Evolutionary conservation across 2,329 filamentous ascomycete genomes (phyloP), one percentile per base, ranked within the genome.

Genomic region (Aspergillus tubingensis): DNA sequence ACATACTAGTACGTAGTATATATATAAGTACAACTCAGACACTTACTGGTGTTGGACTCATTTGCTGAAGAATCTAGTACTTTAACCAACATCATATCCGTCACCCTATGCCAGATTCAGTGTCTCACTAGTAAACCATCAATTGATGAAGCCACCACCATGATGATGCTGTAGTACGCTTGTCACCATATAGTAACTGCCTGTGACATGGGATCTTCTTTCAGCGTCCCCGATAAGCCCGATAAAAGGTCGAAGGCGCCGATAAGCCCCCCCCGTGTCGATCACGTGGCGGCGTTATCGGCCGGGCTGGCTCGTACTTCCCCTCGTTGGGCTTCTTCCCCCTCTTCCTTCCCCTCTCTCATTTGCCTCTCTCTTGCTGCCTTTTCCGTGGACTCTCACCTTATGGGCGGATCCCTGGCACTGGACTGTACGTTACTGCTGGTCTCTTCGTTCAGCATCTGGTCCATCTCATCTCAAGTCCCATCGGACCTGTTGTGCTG

Each of bases 241-340:
- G 36, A 36, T 36, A 36, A 36, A 11, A 36, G 32, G 2, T 11
- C 3, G 32, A 13, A 36, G 32, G 4, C 32, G 32, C 11, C 32
- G 51, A 54, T 54, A 54, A 54, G 32, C 15, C 32, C 19, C 32
- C 19, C 32, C 48, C 47, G 15, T 2, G 47, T 17, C 3, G 23
- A 54, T 44, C 54, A 54, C 61, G 58, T 58, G 55, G 17, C 49
- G 54, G 49, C 13, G 23, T 52, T 54, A 60, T 55, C 48, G 57
- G 57, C 57, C 54, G 43, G 55, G 44, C 27, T 17, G 10, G 11
- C n/a, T 36, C 32, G 32, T 36, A 13, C 11, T 36, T 36, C 32
- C 62, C 61, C 58, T 68, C 55, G 65, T 66, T 68, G 25, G 68
- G 65, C 21, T 51, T 57, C 43, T 58, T 60, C 7, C 62, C 65